Evolutionary conservation across 257 asterid genomes (phyloP), one percentile per base, ranked within the genome.

Genomic region (Cynanchum wilfordii): DNA sequence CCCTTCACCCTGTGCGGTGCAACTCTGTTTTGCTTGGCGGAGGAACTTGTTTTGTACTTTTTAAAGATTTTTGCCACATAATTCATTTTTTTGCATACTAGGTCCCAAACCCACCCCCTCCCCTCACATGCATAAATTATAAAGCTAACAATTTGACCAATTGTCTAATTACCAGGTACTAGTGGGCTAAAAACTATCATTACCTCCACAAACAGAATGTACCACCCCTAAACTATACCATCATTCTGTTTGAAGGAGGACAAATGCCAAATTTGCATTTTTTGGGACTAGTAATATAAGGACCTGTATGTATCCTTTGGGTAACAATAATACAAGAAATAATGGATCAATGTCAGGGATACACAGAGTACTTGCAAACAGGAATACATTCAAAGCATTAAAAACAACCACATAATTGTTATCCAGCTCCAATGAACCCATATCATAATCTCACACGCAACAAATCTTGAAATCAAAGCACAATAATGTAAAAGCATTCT

Each of bases 391-490:
- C 17, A 59, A 64, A 71, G 40, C 67, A 50, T 40, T 45, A 52
- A 45, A 5, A 77, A 66, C 67, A 78, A 59, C 42, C 59, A 63
- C 62, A 68, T 29, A 62, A 45, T 24, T 58, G 58, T 24, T 76
- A 38, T 66, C 67, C 73, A 75, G 66, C 75, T 33, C 60, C 62
- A 22, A 30, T 59, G 42, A 62, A 64, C 65, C 60, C 77, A 66
- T 30, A 66, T 51, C 55, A 68, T 44, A 59, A 30, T 64, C 70
- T 69, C 78, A 74, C 76, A 72, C 83, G 52, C 78, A 5, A 52
- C 52, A 69, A 71, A 66, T 62, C 68, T 50, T 25, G 68, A 71
- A 73, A 81, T 24, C 63, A 68, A 42, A 52, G 45, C 69, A 27
- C 75, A 67, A 67, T 38, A 15, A 70, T 51, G 20, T 24, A 54